A percentile compares a stretch with the other conserved stretches of the same genome.
Evolutionary conservation across 164 flowering plant species (phyloP).

Genomic region (Annona cherimola): DNA sequence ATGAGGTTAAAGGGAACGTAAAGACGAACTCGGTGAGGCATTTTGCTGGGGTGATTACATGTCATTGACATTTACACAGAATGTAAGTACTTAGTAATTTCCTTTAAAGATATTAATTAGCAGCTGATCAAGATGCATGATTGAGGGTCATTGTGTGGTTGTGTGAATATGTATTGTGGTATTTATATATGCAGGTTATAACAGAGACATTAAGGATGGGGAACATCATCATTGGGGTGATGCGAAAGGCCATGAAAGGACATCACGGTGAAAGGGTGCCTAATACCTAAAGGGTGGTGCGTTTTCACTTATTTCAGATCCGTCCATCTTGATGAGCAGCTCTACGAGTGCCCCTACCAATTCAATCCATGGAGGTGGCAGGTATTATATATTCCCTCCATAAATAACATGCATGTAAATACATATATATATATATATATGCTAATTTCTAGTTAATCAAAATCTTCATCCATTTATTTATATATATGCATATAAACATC

Average conservation of each 20-base stretch:
- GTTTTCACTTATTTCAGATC: slow-evolving; percentile 77
- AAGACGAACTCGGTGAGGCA: slow-evolving; percentile 41
- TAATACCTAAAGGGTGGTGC: slow-evolving; percentile 88
- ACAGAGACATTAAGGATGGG: slow-evolving; percentile 91
- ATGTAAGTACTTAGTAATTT: slow-evolving; percentile 47
- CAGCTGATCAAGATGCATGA: too few relatives aligned
- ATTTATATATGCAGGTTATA: slow-evolving; percentile 57
- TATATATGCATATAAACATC: neutral
- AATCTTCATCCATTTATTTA: too few relatives aligned
- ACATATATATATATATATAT: too few relatives aligned
- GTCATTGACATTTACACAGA: slow-evolving; percentile 74
- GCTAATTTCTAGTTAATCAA: too few relatives aligned
- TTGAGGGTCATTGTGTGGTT: too few relatives aligned
- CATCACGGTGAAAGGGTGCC: slow-evolving; percentile 69
- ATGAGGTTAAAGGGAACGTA: slow-evolving; percentile 51
- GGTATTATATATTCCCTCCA: slow-evolving; percentile 26
- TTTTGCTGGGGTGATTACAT: slow-evolving; percentile 64
- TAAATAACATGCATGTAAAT: neutral
- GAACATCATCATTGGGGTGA: slow-evolving; percentile 83
- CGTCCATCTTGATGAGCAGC: slow-evolving; percentile 74
- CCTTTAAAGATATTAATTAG: neutral
- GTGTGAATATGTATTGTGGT: too few relatives aligned
- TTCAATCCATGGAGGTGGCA: slow-evolving; percentile 99
- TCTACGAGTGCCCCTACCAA: slow-evolving; percentile 58
- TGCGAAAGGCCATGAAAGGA: slow-evolving; percentile 87